Base-by-base conservation (phyloP, 805 yeast species). In the Yamadazyma olivae region DNA sequence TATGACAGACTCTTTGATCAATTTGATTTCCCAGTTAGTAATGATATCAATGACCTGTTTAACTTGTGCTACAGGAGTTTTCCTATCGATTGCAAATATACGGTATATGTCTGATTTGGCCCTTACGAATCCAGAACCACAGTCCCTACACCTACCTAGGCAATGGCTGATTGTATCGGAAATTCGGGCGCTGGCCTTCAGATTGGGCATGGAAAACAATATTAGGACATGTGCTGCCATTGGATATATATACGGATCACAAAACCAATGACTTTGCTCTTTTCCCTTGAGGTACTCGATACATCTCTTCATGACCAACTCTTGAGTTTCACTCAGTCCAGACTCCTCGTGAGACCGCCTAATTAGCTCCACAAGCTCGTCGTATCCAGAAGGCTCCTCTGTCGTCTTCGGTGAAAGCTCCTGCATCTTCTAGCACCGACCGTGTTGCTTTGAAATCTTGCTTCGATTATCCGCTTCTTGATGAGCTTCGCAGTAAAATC, bases 141-240 rank as follows among this genome's bases (percentile, higher is more conserved):
- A 84, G 4, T 67, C 57, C 2, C 67, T 59, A 56, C 93, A 84
- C 3, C 51, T 40, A 24, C 61, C 56, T 10, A 83, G 55, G 17
- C 70, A 59, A 1, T 56, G 52, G 3, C 57, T 53, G 32, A 75
- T 60, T 10, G 48, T 45, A 7, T 62, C 61, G 32, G 68, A 65
- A 36, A 71, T 56, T 68, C 76, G 70, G 4, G 48, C 49, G 13
- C 72, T 61, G 1, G 72, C 69, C n/a, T 63, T 69, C 25, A 63
- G 63, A 17, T 67, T 74, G 3, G 70, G 68, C 47, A 81, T 79
- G 3, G 89, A 79, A 51, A 81, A 80, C 40, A 79, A 59, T 12
- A 83, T 74, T 36, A 82, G 54, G 7, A 73, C 60, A 49, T 80
- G 80, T 10, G 71, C 65, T 7, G 82, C 64, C 15, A 77, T 64